These are phyloP conservation scores for Aspergillus novoparasiticus DNA, from an alignment of 2,329 filamentous ascomycete species.

Conservation along the genomic window DNA sequence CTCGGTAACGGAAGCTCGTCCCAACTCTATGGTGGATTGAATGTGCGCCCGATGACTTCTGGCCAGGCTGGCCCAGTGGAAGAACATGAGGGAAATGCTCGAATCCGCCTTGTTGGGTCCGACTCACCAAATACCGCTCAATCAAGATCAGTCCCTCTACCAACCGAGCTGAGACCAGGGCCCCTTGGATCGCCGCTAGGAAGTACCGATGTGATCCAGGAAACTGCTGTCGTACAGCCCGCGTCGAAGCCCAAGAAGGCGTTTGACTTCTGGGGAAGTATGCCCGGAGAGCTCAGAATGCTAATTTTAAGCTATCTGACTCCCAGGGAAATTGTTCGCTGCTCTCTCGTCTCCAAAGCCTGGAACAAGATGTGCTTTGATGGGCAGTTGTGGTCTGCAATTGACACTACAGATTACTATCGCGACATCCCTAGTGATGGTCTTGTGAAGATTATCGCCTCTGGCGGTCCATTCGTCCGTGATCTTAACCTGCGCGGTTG, in stretches of 20 bases:
- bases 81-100: conserved; percentile 55
- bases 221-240: conserved; percentile 20
- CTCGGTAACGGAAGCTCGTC: conserved; percentile 58
- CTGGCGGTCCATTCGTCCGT: conserved; percentile 85
- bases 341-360: conserved; percentile 73
- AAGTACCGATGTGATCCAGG: conserved; percentile 18
- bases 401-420: conserved; percentile 88
- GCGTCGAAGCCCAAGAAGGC: conserved; percentile 39
- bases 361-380: conserved; percentile 89
- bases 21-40: conserved; percentile 59
- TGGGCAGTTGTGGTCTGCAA: conserved; percentile 84
- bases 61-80: conserved; percentile 49
- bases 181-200: conserved; percentile 43
- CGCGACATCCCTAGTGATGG: conserved; percentile 81
- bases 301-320: conserved; percentile 74
- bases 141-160: conserved; percentile 62
- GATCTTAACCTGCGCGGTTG: conserved; percentile 90
- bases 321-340: conserved; percentile 78
- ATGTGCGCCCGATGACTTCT: conserved; percentile 58
- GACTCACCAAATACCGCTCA: conserved; percentile 41
- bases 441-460: conserved; percentile 79
- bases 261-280: conserved; percentile 73
- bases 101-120: conserved; percentile 58
- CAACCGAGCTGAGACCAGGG: conserved; percentile 60
- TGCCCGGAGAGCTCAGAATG: conserved; percentile 82